Evolutionary conservation across 768 basidiomycete genomes (phyloP).

Genomic region (Kwoniella europaea): DNA sequence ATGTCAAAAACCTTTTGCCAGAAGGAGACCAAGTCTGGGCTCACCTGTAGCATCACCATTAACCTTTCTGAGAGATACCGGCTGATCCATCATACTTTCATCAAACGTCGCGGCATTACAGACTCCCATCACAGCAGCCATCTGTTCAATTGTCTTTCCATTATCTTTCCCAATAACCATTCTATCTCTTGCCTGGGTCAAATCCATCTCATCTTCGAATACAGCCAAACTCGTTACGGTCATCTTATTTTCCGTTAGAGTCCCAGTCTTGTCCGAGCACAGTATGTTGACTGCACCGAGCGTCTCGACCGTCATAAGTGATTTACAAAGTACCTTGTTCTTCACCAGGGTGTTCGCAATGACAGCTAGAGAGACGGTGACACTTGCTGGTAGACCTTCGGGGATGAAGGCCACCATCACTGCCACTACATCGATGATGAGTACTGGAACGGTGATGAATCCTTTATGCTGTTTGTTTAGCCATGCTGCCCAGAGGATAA

Average conservation of each 20-base stretch:
- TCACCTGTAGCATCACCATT: conserved; percentile 66
- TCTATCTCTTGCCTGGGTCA: conserved; percentile 40
- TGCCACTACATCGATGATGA: conserved; percentile 67
- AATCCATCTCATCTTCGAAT: conserved; percentile 50
- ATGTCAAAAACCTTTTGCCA: background rate
- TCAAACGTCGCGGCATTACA: conserved; percentile 66
- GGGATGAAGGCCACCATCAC: conserved; percentile 65
- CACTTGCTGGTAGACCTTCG: conserved; percentile 58
- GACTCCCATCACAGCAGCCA: conserved; percentile 61
- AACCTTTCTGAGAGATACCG: conserved; percentile 42
- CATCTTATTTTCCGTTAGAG: conserved; percentile 68
- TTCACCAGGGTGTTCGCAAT: conserved; percentile 63
- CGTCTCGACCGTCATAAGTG: conserved; percentile 70
- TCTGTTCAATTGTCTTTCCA: conserved; percentile 23
- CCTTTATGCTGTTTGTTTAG: conserved; percentile 52
- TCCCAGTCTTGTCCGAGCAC: conserved; percentile 65
- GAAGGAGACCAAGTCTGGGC: background rate
- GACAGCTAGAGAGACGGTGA: conserved; percentile 48
- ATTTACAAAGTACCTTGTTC: conserved; percentile 66
- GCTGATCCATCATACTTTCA: conserved; percentile 55
- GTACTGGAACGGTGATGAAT: conserved; percentile 63
- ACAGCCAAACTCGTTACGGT: conserved; percentile 63
- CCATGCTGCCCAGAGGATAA: conserved; percentile 63
- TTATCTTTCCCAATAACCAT: conserved; percentile 23
- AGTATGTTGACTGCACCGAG: conserved; percentile 69